phyloP scores from a whole-genome alignment of 2,329 filamentous ascomycete species.

The Chaetothyriales sp. region DNA sequence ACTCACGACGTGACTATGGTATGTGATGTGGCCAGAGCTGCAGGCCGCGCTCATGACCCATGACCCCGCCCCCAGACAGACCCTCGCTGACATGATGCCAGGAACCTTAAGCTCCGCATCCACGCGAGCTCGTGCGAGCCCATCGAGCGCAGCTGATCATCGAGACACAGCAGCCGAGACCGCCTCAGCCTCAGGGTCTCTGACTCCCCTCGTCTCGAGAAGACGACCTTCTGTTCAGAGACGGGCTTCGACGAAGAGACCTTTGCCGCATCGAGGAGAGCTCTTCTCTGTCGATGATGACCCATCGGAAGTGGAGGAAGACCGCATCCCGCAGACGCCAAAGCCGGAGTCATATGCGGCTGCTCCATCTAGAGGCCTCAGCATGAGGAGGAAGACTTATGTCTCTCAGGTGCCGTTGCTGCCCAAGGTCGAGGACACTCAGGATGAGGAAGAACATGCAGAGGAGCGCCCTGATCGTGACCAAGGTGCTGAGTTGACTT shows the following conservation, averaged over 20 bases:
- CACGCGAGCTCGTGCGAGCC: slow-evolving; percentile 6
- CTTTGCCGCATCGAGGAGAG: slow-evolving; percentile 63
- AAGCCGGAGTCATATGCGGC: not conserved
- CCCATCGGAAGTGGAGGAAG: slow-evolving; percentile 60
- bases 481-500: slow-evolving; percentile 10
- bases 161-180: slow-evolving; percentile 6
- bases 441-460: slow-evolving; percentile 26
- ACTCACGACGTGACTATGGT: not conserved
- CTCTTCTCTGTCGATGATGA: slow-evolving; percentile 89
- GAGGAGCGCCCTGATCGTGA: slow-evolving; percentile 15
- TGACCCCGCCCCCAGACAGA: not conserved
- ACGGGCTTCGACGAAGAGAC: slow-evolving; percentile 49
- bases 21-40: not conserved
- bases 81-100: slow-evolving; percentile 1
- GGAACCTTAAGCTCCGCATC: slow-evolving; percentile 6
- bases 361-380: slow-evolving; percentile 7
- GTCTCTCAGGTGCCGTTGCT: slow-evolving; percentile 22
- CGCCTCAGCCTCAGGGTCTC: slow-evolving; percentile 30
- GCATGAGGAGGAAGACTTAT: slow-evolving; percentile 27
- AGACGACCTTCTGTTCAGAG: slow-evolving; percentile 61
- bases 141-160: slow-evolving; percentile 2
- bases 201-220: slow-evolving; percentile 24
- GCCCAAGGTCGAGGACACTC: slow-evolving; percentile 23
- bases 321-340: slow-evolving; percentile 23
- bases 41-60: too few species aligned